These are phyloP conservation scores for Entophlyctis luteolus DNA, from an alignment of 192 early-diverging fungal species.

Conservation along the genomic window DNA sequence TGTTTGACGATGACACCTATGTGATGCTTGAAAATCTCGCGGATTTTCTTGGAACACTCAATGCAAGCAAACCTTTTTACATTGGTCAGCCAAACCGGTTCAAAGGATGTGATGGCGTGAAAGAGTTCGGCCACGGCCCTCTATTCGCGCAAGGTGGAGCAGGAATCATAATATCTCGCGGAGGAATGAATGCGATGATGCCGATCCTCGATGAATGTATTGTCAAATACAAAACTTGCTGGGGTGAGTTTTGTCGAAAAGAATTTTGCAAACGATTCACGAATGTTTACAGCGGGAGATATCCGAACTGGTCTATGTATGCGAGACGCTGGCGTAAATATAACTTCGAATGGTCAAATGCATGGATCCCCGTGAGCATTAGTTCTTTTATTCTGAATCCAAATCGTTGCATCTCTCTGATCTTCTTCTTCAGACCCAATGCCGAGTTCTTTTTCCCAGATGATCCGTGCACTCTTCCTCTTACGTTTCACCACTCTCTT, in stretches of 20 bases:
- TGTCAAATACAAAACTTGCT: constrained; percentile 21
- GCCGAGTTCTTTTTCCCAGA: constrained; percentile 20
- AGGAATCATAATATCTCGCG: constrained; percentile 35
- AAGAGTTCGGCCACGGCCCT: constrained; percentile 29
- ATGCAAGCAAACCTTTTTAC: constrained; percentile 36
- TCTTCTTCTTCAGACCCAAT: constrained; percentile 5
- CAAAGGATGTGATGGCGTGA: constrained; percentile 36
- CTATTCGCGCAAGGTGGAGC: constrained; percentile 39
- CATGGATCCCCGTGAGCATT: constrained; percentile 15
- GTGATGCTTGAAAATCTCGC: constrained; percentile 10
- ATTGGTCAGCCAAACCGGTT: constrained; percentile 40
- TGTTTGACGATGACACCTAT: constrained; percentile 43
- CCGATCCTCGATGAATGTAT: constrained; percentile 28
- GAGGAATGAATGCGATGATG: constrained; percentile 1
- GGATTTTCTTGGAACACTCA: constrained; percentile 20
- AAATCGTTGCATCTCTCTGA: not conserved
- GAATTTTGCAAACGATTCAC: not conserved
- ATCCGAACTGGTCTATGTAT: constrained; percentile 38
- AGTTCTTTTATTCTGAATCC: not conserved
- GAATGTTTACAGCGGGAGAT: constrained; percentile 29
- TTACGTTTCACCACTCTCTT: constrained; percentile 40
- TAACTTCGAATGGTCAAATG: constrained; percentile 13
- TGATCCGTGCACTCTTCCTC: constrained; percentile 38
- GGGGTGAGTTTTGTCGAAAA: constrained; percentile 8
- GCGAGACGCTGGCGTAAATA: constrained; percentile 33